These are phyloP conservation scores for Aspergillus saccharolyticus DNA, from an alignment of 495 filamentous ascomycete genomes.

Conservation along the genomic window DNA sequence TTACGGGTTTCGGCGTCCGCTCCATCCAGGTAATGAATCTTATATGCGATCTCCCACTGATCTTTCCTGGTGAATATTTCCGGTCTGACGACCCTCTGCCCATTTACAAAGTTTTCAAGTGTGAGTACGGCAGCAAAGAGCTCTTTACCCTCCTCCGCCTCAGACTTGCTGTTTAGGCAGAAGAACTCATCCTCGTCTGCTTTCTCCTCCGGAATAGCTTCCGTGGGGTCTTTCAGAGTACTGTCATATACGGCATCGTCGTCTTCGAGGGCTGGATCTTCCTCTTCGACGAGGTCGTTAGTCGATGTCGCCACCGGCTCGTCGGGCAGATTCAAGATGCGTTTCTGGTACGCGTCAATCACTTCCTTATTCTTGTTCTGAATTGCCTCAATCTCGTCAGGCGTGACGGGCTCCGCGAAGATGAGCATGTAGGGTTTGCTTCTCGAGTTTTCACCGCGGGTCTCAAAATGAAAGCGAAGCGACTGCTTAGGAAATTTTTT, in stretches of 20 bases:
- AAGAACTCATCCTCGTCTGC: background rate
- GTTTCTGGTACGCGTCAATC: conserved; percentile 63
- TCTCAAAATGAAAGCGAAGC: conserved; percentile 83
- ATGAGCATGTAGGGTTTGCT: conserved; percentile 73
- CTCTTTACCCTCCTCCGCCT: conserved; percentile 12
- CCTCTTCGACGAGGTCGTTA: conserved; percentile 12
- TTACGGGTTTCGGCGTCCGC: conserved; percentile 23
- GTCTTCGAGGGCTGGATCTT: conserved; percentile 1
- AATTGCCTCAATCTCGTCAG: conserved; percentile 64
- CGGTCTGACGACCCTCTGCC: conserved; percentile 56
- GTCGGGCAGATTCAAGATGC: conserved; percentile 39
- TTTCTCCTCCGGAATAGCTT: background rate
- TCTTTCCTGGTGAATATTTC: conserved; percentile 42
- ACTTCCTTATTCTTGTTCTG: conserved; percentile 58
- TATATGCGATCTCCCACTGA: conserved; percentile 74
- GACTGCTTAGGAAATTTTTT: conserved; percentile 65
- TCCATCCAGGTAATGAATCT: conserved; percentile 52
- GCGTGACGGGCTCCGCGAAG: conserved; percentile 77
- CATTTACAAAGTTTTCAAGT: conserved; percentile 70
- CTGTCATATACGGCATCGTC: background rate
- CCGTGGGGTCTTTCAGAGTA: background rate
- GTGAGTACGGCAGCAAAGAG: conserved; percentile 65
- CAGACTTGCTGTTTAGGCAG: background rate
- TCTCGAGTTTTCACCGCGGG: conserved; percentile 41
- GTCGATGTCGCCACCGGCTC: conserved; percentile 15